Conservation (phyloP, 169 alveolate species). For the Babesia sp. region DNA sequence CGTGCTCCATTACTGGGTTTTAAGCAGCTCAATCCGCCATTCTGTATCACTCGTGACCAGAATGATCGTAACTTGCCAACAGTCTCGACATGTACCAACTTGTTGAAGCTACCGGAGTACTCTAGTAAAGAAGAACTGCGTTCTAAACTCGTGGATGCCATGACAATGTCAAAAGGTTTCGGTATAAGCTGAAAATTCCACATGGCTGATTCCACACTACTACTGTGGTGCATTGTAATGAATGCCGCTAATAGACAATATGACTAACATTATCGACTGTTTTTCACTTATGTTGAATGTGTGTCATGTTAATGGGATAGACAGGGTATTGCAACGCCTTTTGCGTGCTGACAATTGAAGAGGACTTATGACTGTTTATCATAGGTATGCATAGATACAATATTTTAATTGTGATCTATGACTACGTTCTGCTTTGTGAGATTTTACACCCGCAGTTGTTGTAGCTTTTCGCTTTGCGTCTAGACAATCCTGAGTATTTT, state of each 20-base stretch:
- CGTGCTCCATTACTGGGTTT: conserved; percentile 96
- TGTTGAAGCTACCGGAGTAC: conserved; percentile 92
- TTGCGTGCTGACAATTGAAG: too few species aligned
- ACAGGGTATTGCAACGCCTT: neutral
- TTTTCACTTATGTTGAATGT: too few species aligned
- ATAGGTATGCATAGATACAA: too few species aligned
- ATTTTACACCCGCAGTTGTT: too few species aligned
- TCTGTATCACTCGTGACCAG: conserved; percentile 88
- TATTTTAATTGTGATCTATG: too few species aligned
- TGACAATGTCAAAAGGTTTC: conserved; percentile 64
- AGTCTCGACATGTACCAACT: conserved; percentile 95
- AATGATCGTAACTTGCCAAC: conserved; percentile 91
- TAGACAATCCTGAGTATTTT: too few species aligned
- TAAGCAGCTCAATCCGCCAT: conserved; percentile 87
- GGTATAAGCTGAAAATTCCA: conserved; percentile 28
- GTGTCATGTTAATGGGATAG: too few species aligned
- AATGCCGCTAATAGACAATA: neutral
- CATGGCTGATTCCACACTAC: too few species aligned
- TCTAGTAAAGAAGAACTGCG: conserved; percentile 24
- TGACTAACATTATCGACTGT: neutral
- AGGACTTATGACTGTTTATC: too few species aligned
- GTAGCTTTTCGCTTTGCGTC: too few species aligned
- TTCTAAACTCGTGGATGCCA: conserved; percentile 43
- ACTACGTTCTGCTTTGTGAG: too few species aligned
- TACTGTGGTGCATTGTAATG: neutral